Evolutionary conservation across 345 rosid genomes (phyloP), one percentile per base, ranked within the genome.

Genomic region (Pistacia atlantica): DNA sequence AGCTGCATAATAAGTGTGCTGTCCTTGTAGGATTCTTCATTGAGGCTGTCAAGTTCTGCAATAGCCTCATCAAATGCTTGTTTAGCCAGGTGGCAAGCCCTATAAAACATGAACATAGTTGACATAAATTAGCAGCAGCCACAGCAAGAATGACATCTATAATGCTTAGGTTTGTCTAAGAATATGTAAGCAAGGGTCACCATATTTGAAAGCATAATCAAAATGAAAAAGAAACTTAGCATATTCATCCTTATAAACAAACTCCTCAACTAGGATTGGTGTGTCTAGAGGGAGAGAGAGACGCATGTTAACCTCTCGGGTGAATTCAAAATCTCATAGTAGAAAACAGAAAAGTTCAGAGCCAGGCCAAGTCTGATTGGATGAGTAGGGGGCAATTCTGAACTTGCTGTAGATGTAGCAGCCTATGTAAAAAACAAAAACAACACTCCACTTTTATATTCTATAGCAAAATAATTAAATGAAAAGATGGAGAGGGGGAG

Each of bases 1-100:
- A 92, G 95, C 76, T 92, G 97, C 98, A 93, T 89, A 78, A 92
- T 92, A 12, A 92, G 92, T 48, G 97, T 93, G 84, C 95, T 90
- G 75, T 92, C 98, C 83, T 92, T 93, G 86, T 92, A 92, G 2
- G 97, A 90, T 20, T 93, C 97, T 81, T 92, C 98, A 55, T 85
- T 90, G 58, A 94, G 94, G 88, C 92, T 94, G 80, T 94, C 95
- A 54, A 92, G 87, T 83, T 94, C 97, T 1, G 95, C 86, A 25
- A 92, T 90, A 73, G 97, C 97, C 74, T 89, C 95, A 80, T 94
- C 98, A 85, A 92, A 92, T 70, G 98, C 97, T 85, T 87, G 87
- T 74, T 93, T 93, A 42, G 97, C 96, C 84, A 91, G 87, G 78
- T 88, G 90, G 83, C 94, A 87, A 65, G 98, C 97, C 80, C 98